Conservation (phyloP, 2,329 filamentous ascomycete species). For the Gnomoniopsis sp. region DNA sequence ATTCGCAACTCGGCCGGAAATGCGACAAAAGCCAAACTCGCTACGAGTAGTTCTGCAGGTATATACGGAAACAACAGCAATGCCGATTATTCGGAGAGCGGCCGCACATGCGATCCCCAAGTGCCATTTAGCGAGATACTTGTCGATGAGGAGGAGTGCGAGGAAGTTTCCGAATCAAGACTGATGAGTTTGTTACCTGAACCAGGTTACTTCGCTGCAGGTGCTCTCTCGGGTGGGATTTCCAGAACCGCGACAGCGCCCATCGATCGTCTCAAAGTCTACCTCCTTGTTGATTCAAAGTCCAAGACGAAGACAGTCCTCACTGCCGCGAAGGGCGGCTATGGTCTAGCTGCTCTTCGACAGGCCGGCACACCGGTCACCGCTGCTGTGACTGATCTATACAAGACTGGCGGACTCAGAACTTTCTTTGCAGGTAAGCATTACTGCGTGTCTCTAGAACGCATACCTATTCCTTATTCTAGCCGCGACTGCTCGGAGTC, state of each 20-base stretch:
- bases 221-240: conserved; percentile 89
- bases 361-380: conserved; percentile 67
- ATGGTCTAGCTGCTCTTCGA: conserved; percentile 60
- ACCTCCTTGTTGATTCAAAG: conserved; percentile 86
- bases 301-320: conserved; percentile 55
- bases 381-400: conserved; percentile 73
- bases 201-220: conserved; percentile 97
- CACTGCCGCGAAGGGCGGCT: conserved; percentile 67
- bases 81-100: conserved; percentile 9
- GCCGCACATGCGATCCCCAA: conserved; percentile 12
- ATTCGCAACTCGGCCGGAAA: not conserved
- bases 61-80: conserved; percentile 2
- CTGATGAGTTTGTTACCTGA: conserved; percentile 71
- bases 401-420: conserved; percentile 78
- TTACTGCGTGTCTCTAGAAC: not conserved
- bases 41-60: conserved; percentile 2
- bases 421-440: conserved; percentile 86
- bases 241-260: conserved; percentile 94
- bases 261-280: conserved; percentile 95
- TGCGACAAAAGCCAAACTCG: not conserved
- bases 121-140: conserved; percentile 11
- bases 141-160: conserved; percentile 1
- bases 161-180: conserved; percentile 41
- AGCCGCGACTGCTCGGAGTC: no score
- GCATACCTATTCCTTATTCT: no score